Evolutionary conservation across 1,284 basidiomycete species (phyloP).

Genomic region (Leccinum subatratum): DNA sequence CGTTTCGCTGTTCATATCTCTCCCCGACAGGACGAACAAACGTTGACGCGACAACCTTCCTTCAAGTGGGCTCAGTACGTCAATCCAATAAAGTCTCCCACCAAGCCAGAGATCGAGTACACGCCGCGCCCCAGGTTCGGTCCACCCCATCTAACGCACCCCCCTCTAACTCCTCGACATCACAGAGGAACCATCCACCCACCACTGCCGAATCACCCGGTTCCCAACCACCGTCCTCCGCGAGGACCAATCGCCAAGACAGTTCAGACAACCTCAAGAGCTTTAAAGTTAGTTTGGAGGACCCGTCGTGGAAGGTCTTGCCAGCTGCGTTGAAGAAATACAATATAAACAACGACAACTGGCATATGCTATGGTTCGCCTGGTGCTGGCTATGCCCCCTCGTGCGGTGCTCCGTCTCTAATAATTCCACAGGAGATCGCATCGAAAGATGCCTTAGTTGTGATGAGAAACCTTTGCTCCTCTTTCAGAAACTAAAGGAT

Average conservation of each 20-base stretch:
- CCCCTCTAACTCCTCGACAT: slow-evolving; percentile 17
- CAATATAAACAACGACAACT: slow-evolving; percentile 97
- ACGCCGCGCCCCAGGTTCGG: slow-evolving; percentile 48
- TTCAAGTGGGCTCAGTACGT: slow-evolving; percentile 79
- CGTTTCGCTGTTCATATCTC: slow-evolving; percentile 11
- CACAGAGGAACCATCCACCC: slow-evolving; percentile 30
- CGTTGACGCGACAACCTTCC: slow-evolving; percentile 64
- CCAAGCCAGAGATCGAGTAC: slow-evolving; percentile 66
- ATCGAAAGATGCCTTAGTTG: slow-evolving; percentile 94
- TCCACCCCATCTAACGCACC: slow-evolving; percentile 30
- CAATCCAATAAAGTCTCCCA: slow-evolving; percentile 70
- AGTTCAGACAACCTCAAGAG: slow-evolving; percentile 77
- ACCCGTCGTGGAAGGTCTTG: slow-evolving; percentile 96
- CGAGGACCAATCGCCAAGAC: slow-evolving; percentile 52
- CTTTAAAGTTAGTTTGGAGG: slow-evolving; percentile 89
- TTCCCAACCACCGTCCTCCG: slow-evolving; percentile 27
- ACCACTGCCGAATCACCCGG: slow-evolving; percentile 34
- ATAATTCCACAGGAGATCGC: slow-evolving; percentile 51
- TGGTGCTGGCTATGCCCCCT: slow-evolving; percentile 44
- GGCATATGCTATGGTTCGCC: slow-evolving; percentile 96
- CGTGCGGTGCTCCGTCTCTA: background rate
- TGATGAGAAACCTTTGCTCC: slow-evolving; percentile 94
- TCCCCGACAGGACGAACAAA: slow-evolving; percentile 45
- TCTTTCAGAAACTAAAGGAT: slow-evolving; percentile 97
- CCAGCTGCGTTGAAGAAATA: slow-evolving; percentile 98